Evolutionary conservation across 1,284 basidiomycete species (phyloP), one percentile per base, ranked within the genome.

Genomic region (Moesziomyces parantarcticus): DNA sequence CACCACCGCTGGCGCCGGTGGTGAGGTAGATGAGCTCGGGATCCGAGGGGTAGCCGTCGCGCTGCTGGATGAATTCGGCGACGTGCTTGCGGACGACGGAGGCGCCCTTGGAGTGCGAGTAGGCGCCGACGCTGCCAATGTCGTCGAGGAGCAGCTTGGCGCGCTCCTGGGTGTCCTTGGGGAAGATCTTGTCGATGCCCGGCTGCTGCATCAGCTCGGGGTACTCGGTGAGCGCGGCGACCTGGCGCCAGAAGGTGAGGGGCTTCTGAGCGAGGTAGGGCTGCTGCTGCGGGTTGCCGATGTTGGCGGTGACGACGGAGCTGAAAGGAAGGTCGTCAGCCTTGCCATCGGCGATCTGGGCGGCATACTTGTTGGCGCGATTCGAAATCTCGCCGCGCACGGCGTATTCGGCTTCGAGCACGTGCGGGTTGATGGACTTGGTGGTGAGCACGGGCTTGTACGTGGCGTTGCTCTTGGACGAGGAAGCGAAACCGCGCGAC

Each of bases 211-310:
- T 88, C 45, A 99, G 87, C 7, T 89, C 90, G 5, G 96, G 94
- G 86, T 92, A 97, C 82, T 99, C 96, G 84, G 92, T 92, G 67
- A 99, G 86, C 3, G 94, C 92, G 48, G 92, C 92, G 56, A 95
- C 89, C 90, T 99, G 96, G 66, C 96, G 88, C 80, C 90, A 89
- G 85, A 93, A 99, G 9, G 96, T 97, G 68, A 99, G 89, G 1
- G 95, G 93, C 22, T 90, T 89, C 85, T 99, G 97, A 84, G 97
- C 91, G 45, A 99, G 88, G 1, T 92, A 93, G 7, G 80, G 81
- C 82, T 91, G 91, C 85, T 97, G 96, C 86, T 99, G 96, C 0
- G 96, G 96, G 84, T 99, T 99, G 10, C 96, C 96, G 63, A 99
- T 99, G 86, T 99, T 99, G 74, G 94, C 93, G 23, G 90, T 92